Evolutionary conservation across 352 stramenopile species (phyloP), one percentile per base, ranked within the genome.

Genomic region (Phytophthora meadii): DNA sequence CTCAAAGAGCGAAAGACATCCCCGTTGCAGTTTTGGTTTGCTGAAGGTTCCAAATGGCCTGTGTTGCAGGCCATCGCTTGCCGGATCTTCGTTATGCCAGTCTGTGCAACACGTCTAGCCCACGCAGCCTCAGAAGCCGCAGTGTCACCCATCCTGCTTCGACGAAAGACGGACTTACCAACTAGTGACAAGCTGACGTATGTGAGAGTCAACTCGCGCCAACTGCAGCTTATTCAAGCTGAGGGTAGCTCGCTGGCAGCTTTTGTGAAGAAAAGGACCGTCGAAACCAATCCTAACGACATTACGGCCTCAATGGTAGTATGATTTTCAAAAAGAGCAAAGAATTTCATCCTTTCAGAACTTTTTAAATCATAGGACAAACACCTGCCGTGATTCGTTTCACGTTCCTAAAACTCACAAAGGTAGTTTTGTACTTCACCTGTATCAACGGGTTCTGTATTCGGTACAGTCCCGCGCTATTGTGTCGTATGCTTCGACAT

Each of bases 1-100:
- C 54, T 86, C 34, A 82, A 80, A 61, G 72, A 84, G 37, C 65
- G 77, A 27, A 84, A 77, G 57, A 82, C 83, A 56, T 80, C 75
- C 1, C 65, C 77, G 12, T 28, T 79, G 12, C 67, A 88, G 52
- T 88, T 82, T 47, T 88, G 79, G 79, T 65, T 88, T 24, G 73
- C 62, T 7, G 77, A 88, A n/a, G 79, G 79, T 5, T 51, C 57
- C 0, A 72, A 74, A 36, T 88, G 79, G 77, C 77, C 79, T n/a
- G 36, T 61, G 12, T 57, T 88, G 3, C 79, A 88, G 37, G 44
- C 54, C 10, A 61, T 88, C 9, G 79, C 70, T n/a, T 82, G 74
- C 17, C 61, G 54, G 30, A 50, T 79, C 19, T 79, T 79, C 39
- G 59, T 76, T 11, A 76, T 82, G 70, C 63, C 74, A 12, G 62